phyloP scores from a whole-genome alignment of 176 grass and related monocot species.

The Aegilops sharonensis region DNA sequence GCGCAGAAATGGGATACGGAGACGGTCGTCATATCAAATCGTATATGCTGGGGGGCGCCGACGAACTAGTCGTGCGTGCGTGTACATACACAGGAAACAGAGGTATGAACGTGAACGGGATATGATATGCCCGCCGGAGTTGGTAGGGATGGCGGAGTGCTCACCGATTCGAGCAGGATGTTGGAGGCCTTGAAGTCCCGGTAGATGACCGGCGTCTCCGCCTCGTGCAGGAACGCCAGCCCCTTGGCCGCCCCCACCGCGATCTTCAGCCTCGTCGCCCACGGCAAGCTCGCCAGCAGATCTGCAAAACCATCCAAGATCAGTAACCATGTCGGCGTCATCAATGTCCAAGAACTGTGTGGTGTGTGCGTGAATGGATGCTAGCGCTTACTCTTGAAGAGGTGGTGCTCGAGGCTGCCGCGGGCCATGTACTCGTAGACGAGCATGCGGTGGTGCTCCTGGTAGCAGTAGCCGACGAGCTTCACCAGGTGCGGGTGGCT shows the following conservation, averaged over 20 bases:
- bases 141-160: background rate
- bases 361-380: too few relatives aligned
- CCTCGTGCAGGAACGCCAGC: constrained; percentile 84
- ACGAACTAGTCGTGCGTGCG: constrained; percentile 7
- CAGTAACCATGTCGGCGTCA: background rate
- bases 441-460: constrained; percentile 84
- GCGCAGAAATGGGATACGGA: background rate
- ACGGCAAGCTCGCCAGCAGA: constrained; percentile 59
- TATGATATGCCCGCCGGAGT: background rate
- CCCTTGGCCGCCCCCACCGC: constrained; percentile 86
- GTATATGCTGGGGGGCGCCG: background rate
- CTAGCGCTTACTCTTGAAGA: constrained; percentile 66
- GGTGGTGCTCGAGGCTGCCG: constrained; percentile 81
- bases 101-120: background rate
- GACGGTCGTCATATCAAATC: background rate
- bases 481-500: constrained; percentile 77
- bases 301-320: constrained; percentile 21
- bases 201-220: constrained; percentile 88
- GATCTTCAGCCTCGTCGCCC: constrained; percentile 86
- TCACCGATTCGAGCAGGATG: constrained; percentile 85
- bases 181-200: constrained; percentile 97
- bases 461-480: constrained; percentile 75
- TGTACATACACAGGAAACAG: background rate
- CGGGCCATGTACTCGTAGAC: constrained; percentile 86
- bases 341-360: too few relatives aligned